A percentile compares a stretch with the other conserved stretches of the same genome.
These are phyloP conservation scores for Ulmus americana DNA, from an alignment of 331 rosid genomes.

Conservation along the genomic window DNA sequence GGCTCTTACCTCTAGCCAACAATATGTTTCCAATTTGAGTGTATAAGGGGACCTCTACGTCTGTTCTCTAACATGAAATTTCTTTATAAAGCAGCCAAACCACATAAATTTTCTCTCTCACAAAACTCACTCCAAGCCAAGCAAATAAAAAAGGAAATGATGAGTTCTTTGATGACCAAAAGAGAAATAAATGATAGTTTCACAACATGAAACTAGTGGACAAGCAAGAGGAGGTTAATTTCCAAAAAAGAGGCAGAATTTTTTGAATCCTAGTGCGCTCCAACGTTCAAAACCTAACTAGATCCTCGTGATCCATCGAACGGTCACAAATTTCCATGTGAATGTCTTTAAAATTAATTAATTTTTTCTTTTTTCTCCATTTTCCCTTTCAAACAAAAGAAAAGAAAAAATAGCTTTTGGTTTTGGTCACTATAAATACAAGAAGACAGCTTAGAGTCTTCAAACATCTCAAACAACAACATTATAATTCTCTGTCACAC, in stretches of 20 bases:
- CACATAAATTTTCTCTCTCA: neutral
- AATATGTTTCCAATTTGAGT: too few species aligned
- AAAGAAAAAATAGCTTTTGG: constrained; percentile 16
- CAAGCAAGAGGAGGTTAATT: constrained; percentile 16
- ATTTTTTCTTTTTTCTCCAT: too few species aligned
- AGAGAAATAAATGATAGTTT: neutral
- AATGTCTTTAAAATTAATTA: constrained; percentile 40
- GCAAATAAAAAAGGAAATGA: constrained; percentile 12
- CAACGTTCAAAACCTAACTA: constrained; percentile 59
- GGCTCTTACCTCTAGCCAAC: too few species aligned
- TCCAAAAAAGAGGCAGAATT: neutral
- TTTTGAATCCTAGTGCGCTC: constrained; percentile 91
- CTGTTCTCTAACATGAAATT: neutral
- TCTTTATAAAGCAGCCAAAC: constrained; percentile 6
- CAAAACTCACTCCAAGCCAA: constrained; percentile 8
- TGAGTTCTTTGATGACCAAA: neutral
- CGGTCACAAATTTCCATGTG: constrained; percentile 92
- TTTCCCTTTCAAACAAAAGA: too few species aligned
- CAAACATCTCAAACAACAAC: constrained; percentile 31
- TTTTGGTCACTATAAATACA: constrained; percentile 50
- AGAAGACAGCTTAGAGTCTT: constrained; percentile 26
- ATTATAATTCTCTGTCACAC: constrained; percentile 38
- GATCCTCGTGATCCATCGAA: constrained; percentile 88
- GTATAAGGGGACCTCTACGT: neutral
- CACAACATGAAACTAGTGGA: constrained; percentile 35